Percentiles rank a stretch among this genome's conserved stretches.
Evolutionary conservation across 2,329 filamentous ascomycete genomes (phyloP).

Genomic region (Penicillium vulpinum): DNA sequence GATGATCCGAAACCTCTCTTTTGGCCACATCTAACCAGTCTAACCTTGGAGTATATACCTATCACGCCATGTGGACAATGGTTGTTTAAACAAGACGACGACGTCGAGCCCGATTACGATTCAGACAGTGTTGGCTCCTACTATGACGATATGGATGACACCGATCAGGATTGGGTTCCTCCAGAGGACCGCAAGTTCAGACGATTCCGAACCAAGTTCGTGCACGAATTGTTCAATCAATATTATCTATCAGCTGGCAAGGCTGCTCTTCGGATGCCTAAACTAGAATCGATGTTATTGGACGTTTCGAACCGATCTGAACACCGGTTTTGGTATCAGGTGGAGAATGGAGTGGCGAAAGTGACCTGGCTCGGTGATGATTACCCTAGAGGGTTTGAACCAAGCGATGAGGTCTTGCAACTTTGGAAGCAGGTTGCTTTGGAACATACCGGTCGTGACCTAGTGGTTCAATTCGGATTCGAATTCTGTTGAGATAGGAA

Average conservation of each 20-base stretch:
- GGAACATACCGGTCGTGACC: not conserved
- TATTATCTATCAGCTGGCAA: not conserved
- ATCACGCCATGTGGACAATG: not conserved
- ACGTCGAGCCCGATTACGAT: not conserved
- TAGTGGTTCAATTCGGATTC: not conserved
- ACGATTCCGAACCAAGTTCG: not conserved
- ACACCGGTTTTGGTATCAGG: too few species aligned
- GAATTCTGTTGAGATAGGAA: too few species aligned
- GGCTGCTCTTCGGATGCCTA: not conserved
- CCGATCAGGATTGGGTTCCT: not conserved
- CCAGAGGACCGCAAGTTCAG: not conserved
- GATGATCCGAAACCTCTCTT: not conserved
- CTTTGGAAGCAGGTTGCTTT: not conserved
- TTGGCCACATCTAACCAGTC: not conserved
- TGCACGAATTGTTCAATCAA: not conserved
- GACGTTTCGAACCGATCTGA: too few species aligned
- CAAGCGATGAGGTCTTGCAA: not conserved
- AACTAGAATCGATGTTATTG: not conserved
- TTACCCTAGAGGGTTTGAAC: not conserved
- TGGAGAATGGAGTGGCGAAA: not conserved
- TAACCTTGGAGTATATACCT: not conserved
- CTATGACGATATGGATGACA: not conserved
- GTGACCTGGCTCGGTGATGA: not conserved
- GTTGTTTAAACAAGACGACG: not conserved
- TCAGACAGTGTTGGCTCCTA: not conserved